These are phyloP conservation scores for Coniosporium uncinatum DNA, from an alignment of 2,329 filamentous ascomycete genomes.

Conservation along the genomic window DNA sequence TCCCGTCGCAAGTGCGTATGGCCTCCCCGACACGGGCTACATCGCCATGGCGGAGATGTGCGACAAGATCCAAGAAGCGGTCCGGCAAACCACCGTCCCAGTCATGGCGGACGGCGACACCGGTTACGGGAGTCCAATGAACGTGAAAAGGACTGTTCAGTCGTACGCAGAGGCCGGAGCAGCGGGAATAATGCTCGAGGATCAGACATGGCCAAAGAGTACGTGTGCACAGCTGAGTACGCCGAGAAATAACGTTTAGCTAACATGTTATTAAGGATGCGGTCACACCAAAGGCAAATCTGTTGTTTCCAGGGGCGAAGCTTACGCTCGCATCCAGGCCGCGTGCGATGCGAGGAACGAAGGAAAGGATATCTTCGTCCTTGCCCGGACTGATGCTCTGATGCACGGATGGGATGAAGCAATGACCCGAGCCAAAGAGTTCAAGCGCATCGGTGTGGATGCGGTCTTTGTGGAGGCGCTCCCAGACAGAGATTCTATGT, in stretches of 20 bases:
- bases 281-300: conserved; percentile 59
- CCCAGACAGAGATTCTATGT: too few relatives aligned
- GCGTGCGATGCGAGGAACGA: conserved; percentile 43
- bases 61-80: conserved; percentile 35
- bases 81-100: conserved; percentile 15
- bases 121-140: conserved; percentile 13
- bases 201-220: too few relatives aligned
- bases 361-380: conserved; percentile 54
- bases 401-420: too few relatives aligned
- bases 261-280: too few relatives aligned
- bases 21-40: conserved; percentile 42
- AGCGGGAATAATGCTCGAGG: conserved; percentile 56
- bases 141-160: conserved; percentile 3
- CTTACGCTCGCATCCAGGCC: conserved; percentile 50
- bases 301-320: conserved; percentile 46
- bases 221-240: too few relatives aligned
- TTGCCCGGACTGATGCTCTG: conserved; percentile 51
- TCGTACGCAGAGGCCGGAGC: conserved; percentile 31
- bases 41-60: conserved; percentile 42
- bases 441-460: too few relatives aligned
- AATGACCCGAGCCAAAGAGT: too few relatives aligned
- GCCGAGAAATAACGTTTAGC: too few relatives aligned
- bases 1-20: conserved; percentile 30
- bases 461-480: too few relatives aligned
- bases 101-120: conserved; percentile 17